phyloP scores from a whole-genome alignment of 345 rosid species.

The Viola odorata region DNA sequence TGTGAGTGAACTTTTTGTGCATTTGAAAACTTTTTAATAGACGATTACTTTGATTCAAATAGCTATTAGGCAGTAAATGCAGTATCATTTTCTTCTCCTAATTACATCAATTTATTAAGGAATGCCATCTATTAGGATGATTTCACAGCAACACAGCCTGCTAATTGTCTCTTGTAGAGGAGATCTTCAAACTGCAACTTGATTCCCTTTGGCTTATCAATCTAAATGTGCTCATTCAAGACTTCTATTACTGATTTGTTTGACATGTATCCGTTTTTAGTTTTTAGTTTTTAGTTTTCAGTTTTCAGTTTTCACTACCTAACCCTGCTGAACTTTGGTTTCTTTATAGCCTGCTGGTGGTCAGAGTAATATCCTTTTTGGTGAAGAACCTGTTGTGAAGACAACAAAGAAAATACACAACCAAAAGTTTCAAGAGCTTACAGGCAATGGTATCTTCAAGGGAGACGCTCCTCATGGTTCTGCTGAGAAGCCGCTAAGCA shows the following conservation, averaged over 20 bases:
- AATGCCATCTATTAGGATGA: too few species aligned
- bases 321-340: neutral
- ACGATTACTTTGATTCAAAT: too few species aligned
- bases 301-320: neutral
- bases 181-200: too few species aligned
- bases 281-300: neutral
- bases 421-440: constrained; percentile 68
- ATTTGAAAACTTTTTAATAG: neutral
- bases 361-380: constrained; percentile 13
- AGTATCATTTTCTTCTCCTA: too few species aligned
- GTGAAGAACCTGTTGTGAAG: constrained; percentile 46
- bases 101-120: too few species aligned
- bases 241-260: too few species aligned
- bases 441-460: constrained; percentile 81
- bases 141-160: too few species aligned
- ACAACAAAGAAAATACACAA: constrained; percentile 81
- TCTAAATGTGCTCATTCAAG: too few species aligned
- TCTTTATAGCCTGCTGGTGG: constrained; percentile 44
- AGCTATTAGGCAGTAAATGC: too few species aligned
- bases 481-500: constrained; percentile 58
- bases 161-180: too few species aligned
- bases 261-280: neutral
- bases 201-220: too few species aligned
- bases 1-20: constrained; percentile 15
- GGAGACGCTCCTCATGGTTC: constrained; percentile 48